Base-by-base conservation (phyloP, 1,284 basidiomycete species). In the Boletellus deceptivus region DNA sequence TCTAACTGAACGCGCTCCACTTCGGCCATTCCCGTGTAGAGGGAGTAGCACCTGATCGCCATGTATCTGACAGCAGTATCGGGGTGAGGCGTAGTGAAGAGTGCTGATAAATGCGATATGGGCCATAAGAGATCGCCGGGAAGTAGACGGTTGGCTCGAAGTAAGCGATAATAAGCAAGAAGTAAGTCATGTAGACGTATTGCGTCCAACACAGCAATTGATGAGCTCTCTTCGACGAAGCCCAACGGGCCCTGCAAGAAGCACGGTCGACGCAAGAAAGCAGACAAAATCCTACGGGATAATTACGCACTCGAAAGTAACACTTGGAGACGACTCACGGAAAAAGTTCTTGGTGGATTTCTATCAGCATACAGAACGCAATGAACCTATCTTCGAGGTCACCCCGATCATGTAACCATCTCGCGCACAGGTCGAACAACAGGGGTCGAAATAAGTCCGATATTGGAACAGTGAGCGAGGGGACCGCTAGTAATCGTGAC, bases 21-120 rank as follows among this genome's bases (percentile, higher is more conserved):
- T 68, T 95, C 93, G 35, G 82, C 80, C 84, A 93, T 90, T 2
- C 83, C 79, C 46, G 77, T 79, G 60, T 91, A 86, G 46, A 86
- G 66, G 0, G 87, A 79, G 64, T 91, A 89, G 58, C 89, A 89
- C 20, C 83, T 78, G 38, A 93, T 83, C 7, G 91, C 84, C 17
- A 95, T 72, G 34, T 89, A 75, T 16, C 82, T 79, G 9, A 84
- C 79, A 0, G 82, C 88, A 35, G 69, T 60, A 62, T 93, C 84
- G 4, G 83, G 70, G 59, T 83, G 76, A 17, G 77, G 70, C 35
- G 78, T 63, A 67, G 75, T 79, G 33, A 87, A 78, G 17, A 91
- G 70, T 46, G 65, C 65, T 9, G 79, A 78, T 18, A 91, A 73
- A 13, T 81, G 78, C 0, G 75, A 70, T 20, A 83, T 64, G 0